Evolutionary conservation across 2,329 filamentous ascomycete genomes (phyloP).

Genomic region (Incumbomyces lentus): DNA sequence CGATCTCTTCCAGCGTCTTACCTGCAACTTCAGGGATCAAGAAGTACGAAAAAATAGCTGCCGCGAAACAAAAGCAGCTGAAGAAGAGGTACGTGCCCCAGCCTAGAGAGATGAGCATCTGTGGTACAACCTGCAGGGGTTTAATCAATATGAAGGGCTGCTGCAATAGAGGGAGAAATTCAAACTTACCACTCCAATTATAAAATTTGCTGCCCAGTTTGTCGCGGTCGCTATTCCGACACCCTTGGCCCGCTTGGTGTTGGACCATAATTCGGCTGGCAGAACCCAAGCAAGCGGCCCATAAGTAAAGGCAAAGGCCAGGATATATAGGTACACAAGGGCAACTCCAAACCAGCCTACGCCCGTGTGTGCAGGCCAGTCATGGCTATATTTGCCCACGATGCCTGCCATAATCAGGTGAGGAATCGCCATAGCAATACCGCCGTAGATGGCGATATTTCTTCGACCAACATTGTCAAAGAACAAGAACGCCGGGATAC

Average conservation of each 20-base stretch:
- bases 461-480: conserved; percentile 40
- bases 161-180: no score
- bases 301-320: conserved; percentile 13
- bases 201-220: conserved; percentile 9
- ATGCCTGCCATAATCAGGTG: conserved; percentile 45
- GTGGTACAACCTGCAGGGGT: not conserved
- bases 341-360: conserved; percentile 39
- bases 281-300: conserved; percentile 33
- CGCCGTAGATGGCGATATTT: conserved; percentile 36
- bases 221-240: conserved; percentile 26
- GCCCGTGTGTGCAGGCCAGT: conserved; percentile 42
- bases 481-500: conserved; percentile 38
- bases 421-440: conserved; percentile 36
- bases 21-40: conserved; percentile 51
- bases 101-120: conserved; percentile 28
- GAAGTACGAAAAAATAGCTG: conserved; percentile 42
- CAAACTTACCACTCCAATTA: no score
- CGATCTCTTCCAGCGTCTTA: conserved; percentile 14
- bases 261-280: conserved; percentile 29
- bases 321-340: conserved; percentile 3
- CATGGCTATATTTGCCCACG: conserved; percentile 40
- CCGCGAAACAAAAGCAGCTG: conserved; percentile 42
- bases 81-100: conserved; percentile 51
- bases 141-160: no score
- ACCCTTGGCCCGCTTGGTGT: conserved; percentile 28